Evolutionary conservation across 768 basidiomycete genomes (phyloP).

Genomic region (Cytidiella melzeri): DNA sequence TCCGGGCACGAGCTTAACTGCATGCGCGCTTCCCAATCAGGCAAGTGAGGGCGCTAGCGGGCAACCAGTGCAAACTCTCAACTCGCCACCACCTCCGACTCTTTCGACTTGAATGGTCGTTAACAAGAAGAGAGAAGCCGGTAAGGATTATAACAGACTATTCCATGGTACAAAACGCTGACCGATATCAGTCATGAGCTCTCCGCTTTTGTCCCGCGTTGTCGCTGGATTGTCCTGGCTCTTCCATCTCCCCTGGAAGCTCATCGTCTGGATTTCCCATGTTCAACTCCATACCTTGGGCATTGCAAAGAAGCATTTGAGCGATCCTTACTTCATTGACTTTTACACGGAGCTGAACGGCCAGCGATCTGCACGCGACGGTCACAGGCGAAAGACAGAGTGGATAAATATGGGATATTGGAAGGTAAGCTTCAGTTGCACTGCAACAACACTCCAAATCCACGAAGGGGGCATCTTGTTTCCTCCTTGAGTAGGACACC

Average conservation of each 20-base stretch:
- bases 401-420: conserved; percentile 73
- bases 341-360: background rate
- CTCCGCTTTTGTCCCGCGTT: background rate
- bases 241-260: background rate
- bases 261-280: too few relatives aligned
- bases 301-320: background rate
- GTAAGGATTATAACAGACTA: too few relatives aligned
- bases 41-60: background rate
- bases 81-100: too few relatives aligned
- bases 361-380: conserved; percentile 25
- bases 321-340: background rate
- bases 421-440: conserved; percentile 37
- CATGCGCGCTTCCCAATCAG: background rate
- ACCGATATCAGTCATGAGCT: background rate
- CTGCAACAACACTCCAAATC: too few relatives aligned
- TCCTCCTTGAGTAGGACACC: conserved; percentile 38
- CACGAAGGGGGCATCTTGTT: too few relatives aligned
- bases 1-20: background rate
- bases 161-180: too few relatives aligned
- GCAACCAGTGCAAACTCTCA: background rate
- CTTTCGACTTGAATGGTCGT: too few relatives aligned
- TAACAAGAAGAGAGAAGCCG: too few relatives aligned
- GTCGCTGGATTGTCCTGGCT: background rate
- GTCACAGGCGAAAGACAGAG: conserved; percentile 41
- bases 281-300: too few relatives aligned